Evolutionary conservation across 768 basidiomycete species (phyloP), one percentile per base, ranked within the genome.

Genomic region (Nidularia pulvinata): DNA sequence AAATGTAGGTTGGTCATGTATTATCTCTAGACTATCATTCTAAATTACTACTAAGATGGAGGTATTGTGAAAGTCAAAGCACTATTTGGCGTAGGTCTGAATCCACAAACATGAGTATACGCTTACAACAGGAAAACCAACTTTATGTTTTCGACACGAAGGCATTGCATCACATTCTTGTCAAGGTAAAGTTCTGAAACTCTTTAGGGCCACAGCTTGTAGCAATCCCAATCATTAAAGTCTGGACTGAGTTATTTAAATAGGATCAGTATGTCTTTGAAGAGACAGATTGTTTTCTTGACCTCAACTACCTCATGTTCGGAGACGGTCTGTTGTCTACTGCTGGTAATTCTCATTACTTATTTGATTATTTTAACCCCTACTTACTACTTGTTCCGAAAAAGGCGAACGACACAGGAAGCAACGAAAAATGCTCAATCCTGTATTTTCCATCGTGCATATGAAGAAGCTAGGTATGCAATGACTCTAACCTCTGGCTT

Each of bases 351-450:
- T 5, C 11, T 39, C 14, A n/a, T 13, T 34, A 9, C 6, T 33
- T 33, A 7, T 52, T 22, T 48, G n/a, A 33, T 42, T 25, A 16
- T 46, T 46, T 36, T 10, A 30, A 6, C 10, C 4, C 34, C 13
- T 11, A 30, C 11, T 14, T n/a, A 48, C 9, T 5, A 16, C 44
- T 37, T 46, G 10, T 46, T 46, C 3, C 25, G 45, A 30, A 25
- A 13, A n/a, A 11, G 77, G 76, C 13, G 71, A 70, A 33, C 69
- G 71, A 22, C 77, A 79, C 58, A 60, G 68, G 5, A 70, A 65
- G 42, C 78, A 78, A 52, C 69, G 75, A 42, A 78, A 74, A 50
- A 68, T 79, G 61, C 57, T 80, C 10, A 78, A 74, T 50, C 78
- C 78, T 0, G 72, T 76, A 2, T 80, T 80, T 55, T 73, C 74